A percentile compares a stretch with the other conserved stretches of the same genome.
Conservation (phyloP, 495 filamentous ascomycete genomes). For the Penicillium antarcticum region DNA sequence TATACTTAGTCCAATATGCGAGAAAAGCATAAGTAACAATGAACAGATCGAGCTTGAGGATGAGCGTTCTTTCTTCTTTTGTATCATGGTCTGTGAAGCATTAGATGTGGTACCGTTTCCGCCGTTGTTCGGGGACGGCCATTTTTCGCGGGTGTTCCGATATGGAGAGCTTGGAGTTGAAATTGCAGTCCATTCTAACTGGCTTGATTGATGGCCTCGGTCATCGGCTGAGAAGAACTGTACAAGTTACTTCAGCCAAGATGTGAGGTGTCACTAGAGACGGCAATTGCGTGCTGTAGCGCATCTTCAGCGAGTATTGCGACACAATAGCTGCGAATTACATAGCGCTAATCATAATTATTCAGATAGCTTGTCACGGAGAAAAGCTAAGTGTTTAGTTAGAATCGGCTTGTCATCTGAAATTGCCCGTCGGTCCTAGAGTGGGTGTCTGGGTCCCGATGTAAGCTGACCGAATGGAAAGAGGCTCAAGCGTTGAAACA, state of each 20-base stretch:
- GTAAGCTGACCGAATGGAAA: no score
- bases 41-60: slow-evolving; percentile 44
- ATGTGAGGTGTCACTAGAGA: slow-evolving; percentile 17
- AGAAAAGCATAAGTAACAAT: slow-evolving; percentile 41
- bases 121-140: slow-evolving; percentile 17
- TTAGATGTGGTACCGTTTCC: slow-evolving; percentile 38
- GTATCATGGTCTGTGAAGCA: slow-evolving; percentile 44
- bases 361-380: neutral
- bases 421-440: no score
- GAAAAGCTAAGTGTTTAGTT: no score
- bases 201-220: neutral
- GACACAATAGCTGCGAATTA: neutral
- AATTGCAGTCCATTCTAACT: neutral
- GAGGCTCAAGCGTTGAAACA: neutral
- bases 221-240: neutral
- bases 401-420: no score
- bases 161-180: neutral
- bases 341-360: neutral
- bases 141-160: slow-evolving; percentile 2
- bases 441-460: no score
- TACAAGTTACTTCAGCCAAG: neutral
- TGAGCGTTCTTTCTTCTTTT: slow-evolving; percentile 37
- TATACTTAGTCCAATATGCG: slow-evolving; percentile 47
- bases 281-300: slow-evolving; percentile 18
- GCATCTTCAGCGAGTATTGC: neutral